phyloP scores from a whole-genome alignment of 2,329 filamentous ascomycete species.

The Phialemoniopsis sp. region DNA sequence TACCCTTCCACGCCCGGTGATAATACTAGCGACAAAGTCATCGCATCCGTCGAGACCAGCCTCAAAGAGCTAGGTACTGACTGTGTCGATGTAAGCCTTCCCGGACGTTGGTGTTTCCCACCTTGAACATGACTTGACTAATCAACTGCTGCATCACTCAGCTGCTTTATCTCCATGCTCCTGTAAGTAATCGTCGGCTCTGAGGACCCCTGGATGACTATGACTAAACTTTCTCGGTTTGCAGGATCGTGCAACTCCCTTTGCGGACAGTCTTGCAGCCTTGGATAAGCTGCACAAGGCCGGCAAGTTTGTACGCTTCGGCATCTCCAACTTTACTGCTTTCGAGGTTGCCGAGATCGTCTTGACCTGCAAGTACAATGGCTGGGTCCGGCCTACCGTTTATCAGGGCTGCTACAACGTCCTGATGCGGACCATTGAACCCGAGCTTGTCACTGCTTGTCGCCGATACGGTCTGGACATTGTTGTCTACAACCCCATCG shows the following conservation, averaged over 20 bases:
- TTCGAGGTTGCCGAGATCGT: slow-evolving; percentile 86
- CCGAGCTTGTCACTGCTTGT: slow-evolving; percentile 70
- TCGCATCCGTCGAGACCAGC: slow-evolving; percentile 61
- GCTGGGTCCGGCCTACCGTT: slow-evolving; percentile 78
- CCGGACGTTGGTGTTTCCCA: slow-evolving; percentile 3
- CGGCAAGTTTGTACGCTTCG: slow-evolving; percentile 78
- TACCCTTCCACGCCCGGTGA: slow-evolving; percentile 59
- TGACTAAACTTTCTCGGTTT: background rate
- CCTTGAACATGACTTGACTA: too few relatives aligned
- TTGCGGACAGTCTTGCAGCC: slow-evolving; percentile 74
- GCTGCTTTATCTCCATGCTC: too few relatives aligned
- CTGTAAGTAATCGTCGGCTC: too few relatives aligned
- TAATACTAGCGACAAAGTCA: slow-evolving; percentile 62
- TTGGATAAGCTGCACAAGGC: slow-evolving; percentile 79
- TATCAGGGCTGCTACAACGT: slow-evolving; percentile 89
- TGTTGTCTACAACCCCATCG: slow-evolving; percentile 78
- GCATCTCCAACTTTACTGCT: slow-evolving; percentile 79
- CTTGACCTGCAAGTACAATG: slow-evolving; percentile 71
- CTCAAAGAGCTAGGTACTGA: slow-evolving; percentile 70
- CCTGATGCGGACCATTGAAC: slow-evolving; percentile 71
- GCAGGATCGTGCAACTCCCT: slow-evolving; percentile 60
- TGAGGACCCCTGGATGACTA: too few relatives aligned
- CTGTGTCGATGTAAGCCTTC: slow-evolving; percentile 57
- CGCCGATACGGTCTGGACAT: slow-evolving; percentile 74
- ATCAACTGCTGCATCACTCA: too few relatives aligned